These are phyloP conservation scores for Mariannaea elegans DNA, from an alignment of 2,329 filamentous ascomycete genomes.

Conservation along the genomic window DNA sequence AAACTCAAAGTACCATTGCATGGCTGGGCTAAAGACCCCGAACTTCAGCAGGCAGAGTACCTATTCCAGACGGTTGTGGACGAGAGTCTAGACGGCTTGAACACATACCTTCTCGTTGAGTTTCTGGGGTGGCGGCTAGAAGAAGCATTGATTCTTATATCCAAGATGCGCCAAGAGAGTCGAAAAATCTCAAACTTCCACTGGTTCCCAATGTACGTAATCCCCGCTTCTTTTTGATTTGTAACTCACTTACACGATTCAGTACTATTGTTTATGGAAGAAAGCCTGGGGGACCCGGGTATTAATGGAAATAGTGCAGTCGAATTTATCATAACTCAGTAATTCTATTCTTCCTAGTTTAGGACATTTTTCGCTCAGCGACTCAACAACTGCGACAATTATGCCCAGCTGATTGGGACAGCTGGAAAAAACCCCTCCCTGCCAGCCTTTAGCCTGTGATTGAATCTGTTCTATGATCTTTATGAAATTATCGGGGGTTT, in stretches of 20 bases:
- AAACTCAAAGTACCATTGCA: neutral
- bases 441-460: no score
- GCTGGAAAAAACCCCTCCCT: no score
- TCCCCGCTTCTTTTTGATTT: no score
- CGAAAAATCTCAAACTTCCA: conserved; percentile 2
- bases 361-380: no score
- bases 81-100: conserved; percentile 7
- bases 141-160: neutral
- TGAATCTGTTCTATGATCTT: no score
- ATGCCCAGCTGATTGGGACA: no score
- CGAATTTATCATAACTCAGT: no score
- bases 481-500: no score
- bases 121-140: neutral
- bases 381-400: no score
- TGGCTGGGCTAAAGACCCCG: conserved; percentile 2
- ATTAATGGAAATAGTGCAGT: no score
- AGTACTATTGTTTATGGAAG: conserved; percentile 11
- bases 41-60: neutral
- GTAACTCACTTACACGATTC: neutral
- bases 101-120: neutral
- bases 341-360: no score
- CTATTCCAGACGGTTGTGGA: neutral
- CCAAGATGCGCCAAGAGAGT: conserved; percentile 5
- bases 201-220: conserved; percentile 2
- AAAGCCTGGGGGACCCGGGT: neutral